Evolutionary conservation across 2,329 filamentous ascomycete genomes (phyloP), one percentile per base, ranked within the genome.

Genomic region (Fusarium humuli): DNA sequence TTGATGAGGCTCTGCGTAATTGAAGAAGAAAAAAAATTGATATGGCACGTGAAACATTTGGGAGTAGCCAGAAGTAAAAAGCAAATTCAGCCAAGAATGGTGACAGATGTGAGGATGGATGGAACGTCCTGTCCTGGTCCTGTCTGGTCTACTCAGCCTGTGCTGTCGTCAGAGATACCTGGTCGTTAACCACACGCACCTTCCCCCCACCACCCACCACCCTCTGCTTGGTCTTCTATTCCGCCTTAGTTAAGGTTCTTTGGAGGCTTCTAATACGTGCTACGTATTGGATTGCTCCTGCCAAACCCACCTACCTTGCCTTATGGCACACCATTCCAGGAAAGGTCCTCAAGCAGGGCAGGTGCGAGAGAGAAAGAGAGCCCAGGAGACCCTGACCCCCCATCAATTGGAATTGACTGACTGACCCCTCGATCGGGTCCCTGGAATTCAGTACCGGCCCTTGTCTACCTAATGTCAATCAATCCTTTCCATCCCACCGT

Each of bases 401-500:
- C 49, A 42, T 53, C n/a, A 53, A 53, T 42, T 53, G 49, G 41
- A 29, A 29, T 29, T 29, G 10, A 59, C 42, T 50, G 40, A 48
- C 34, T 58, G 45, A 57, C 63, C 67, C 63, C 65, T 62, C 67
- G 58, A 70, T 71, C 61, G 41, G 47, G 64, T 71, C 60, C 68
- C 68, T 71, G 59, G 66, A 56, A 69, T 65, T 53, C 45, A 50
- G 34, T 57, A 47, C 55, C 49, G 57, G 42, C 61, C 67, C 61
- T 70, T 60, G 57, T 65, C 60, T 49, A 49, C 34, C 16, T 18
- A 12, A n/a, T 60, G 57, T 65, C 60, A 52, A 40, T 58, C 49
- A 47, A 54, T 32, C 42, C 56, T 37, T 40, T 69, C 67, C 62
- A 67, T 73, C 70, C 70, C 68, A 66, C 65, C 61, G 60, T 78